Base-by-base conservation (phyloP, 306 rosid genomes). In the Heteromeles arbutifolia region DNA sequence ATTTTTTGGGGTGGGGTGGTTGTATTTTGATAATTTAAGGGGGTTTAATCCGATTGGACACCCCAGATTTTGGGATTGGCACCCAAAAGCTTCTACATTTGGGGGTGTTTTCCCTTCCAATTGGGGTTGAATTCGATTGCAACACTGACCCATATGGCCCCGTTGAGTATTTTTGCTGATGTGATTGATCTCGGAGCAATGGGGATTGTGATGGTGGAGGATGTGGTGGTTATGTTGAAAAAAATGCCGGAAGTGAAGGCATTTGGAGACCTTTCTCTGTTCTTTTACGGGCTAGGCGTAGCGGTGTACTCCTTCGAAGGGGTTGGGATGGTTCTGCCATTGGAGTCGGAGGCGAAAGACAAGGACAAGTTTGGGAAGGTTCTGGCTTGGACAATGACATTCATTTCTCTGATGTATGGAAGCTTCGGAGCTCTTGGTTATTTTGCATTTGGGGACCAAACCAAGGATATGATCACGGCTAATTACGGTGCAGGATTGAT, bases 291-390 rank as follows among this genome's bases (percentile, higher is more conserved):
- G 0, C 18, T 85, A 65, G 89, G 92, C 5, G 92, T 88, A 61
- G 84, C 85, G 56, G 86, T 84, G 22, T 88, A 88, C 48, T 75
- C 86, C 4, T 88, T 88, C 41, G 89, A 88, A 78, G 88, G 89
- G 32, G 69, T 82, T 67, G 89, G 87, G 4, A 85, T 88, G 91
- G 84, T 80, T 48, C 48, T 88, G 37, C 91, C 89, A 18, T 58
- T 88, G 65, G 92, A 88, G 57, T 81, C 92, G 7, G 92, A 88
- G 80, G 69, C 76, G 37, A 88, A 77, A 78, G 80, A 83, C 18
- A 88, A 82, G 81, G 82, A 79, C 10, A 82, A 75, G n/a, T 88
- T 83, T 73, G 86, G 88, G 21, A 83, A 37, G 54, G 66, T 85
- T 21, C 72, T 85, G 43, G 86, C 73, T 3, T 73, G 56, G 24